These are phyloP conservation scores for Candida pseudofarinosa DNA, from an alignment of 805 yeast genomes.

Conservation along the genomic window DNA sequence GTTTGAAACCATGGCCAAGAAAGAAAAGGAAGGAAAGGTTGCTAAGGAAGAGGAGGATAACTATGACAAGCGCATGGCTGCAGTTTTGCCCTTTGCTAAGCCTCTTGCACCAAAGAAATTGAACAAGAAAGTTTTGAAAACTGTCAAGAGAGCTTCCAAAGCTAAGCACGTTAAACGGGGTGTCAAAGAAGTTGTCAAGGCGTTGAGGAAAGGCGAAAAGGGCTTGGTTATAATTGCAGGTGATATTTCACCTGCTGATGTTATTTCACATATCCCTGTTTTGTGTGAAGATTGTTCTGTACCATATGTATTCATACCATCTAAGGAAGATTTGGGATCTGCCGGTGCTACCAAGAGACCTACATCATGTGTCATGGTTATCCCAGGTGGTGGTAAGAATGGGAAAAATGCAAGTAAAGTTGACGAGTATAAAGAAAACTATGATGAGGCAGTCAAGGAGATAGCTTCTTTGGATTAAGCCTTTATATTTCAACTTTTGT, in stretches of 20 bases:
- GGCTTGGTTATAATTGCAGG: slow-evolving; percentile 97
- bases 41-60: slow-evolving; percentile 58
- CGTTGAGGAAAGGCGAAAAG: slow-evolving; percentile 96
- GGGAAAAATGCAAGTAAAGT: slow-evolving; percentile 68
- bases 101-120: slow-evolving; percentile 95
- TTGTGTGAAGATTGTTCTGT: slow-evolving; percentile 92
- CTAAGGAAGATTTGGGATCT: slow-evolving; percentile 96
- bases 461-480: slow-evolving; percentile 44
- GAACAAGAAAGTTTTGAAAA: slow-evolving; percentile 91
- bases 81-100: slow-evolving; percentile 84
- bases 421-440: slow-evolving; percentile 85
- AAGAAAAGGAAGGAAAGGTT: slow-evolving; percentile 40
- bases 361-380: slow-evolving; percentile 94
- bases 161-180: slow-evolving; percentile 98
- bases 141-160: slow-evolving; percentile 96
- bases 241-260: slow-evolving; percentile 96
- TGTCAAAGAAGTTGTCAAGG: slow-evolving; percentile 97
- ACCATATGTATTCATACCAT: slow-evolving; percentile 91
- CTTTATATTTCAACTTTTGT: neutral
- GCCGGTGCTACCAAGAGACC: slow-evolving; percentile 99
- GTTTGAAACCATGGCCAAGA: slow-evolving; percentile 35
- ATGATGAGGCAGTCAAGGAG: slow-evolving; percentile 93
- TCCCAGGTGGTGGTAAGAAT: slow-evolving; percentile 89
- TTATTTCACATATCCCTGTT: slow-evolving; percentile 94
- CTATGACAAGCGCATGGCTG: slow-evolving; percentile 89